Conservation (phyloP, 2,329 filamentous ascomycete genomes). For the Onygenales sp. region DNA sequence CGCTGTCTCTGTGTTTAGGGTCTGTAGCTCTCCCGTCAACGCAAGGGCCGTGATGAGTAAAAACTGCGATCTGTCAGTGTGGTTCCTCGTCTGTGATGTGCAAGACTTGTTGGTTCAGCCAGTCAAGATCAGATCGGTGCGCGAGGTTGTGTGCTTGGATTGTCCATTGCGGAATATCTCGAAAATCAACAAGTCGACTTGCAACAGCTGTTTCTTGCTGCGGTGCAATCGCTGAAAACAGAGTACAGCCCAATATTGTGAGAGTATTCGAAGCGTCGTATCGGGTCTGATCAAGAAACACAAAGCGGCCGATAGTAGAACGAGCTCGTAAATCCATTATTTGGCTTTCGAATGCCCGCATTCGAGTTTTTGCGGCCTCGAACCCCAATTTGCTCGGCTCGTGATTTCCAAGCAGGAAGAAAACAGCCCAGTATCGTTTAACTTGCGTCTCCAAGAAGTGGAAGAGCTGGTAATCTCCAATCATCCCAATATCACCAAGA, state of each 20-base stretch:
- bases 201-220: conserved; percentile 26
- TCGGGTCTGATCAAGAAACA: conserved; percentile 27
- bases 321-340: conserved; percentile 6
- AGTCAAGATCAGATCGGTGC: conserved; percentile 18
- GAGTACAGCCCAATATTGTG: conserved; percentile 34
- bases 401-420: conserved; percentile 46
- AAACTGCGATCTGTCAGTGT: conserved; percentile 17
- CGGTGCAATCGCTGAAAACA: conserved; percentile 39
- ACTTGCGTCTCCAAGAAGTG: conserved; percentile 40
- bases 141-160: conserved; percentile 16
- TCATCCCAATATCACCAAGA: conserved; percentile 44
- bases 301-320: conserved; percentile 16
- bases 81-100: conserved; percentile 16
- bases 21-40: conserved; percentile 12
- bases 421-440: conserved; percentile 34
- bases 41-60: conserved; percentile 23
- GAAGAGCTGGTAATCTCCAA: conserved; percentile 23
- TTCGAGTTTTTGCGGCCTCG: conserved; percentile 7
- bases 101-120: conserved; percentile 22
- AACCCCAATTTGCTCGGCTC: conserved; percentile 34
- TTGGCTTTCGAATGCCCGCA: conserved; percentile 10
- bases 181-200: conserved; percentile 39
- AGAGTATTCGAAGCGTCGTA: conserved; percentile 23
- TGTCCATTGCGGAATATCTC: conserved; percentile 23
- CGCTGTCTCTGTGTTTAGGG: conserved; percentile 15